A percentile compares a stretch with the other conserved stretches of the same genome.
Conservation (phyloP, 208 protist species). For the Herpetomonas tarakana region DNA sequence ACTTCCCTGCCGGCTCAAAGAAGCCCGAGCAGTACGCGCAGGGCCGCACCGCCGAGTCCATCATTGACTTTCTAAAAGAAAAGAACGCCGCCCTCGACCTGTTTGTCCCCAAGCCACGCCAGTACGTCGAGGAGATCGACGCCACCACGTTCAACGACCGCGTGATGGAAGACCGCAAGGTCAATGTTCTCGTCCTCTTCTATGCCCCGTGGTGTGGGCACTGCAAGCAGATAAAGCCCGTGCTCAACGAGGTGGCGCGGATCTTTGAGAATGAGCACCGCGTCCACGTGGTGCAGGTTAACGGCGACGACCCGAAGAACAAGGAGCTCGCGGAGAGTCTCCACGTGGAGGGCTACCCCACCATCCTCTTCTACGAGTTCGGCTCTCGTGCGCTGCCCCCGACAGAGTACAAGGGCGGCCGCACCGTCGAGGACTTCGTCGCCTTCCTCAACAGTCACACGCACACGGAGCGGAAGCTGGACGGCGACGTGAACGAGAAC, state of each 20-base stretch:
- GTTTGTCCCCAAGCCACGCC: constrained; percentile 15
- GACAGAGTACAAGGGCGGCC: constrained; percentile 39
- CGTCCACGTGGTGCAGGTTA: constrained; percentile 60
- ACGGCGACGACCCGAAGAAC: constrained; percentile 45
- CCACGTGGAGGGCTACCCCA: constrained; percentile 52
- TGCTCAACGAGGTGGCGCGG: constrained; percentile 46
- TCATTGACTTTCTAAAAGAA: constrained; percentile 41
- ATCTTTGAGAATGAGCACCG: constrained; percentile 58
- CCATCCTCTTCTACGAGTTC: constrained; percentile 63
- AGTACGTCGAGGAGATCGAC: constrained; percentile 36
- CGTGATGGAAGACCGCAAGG: constrained; percentile 28
- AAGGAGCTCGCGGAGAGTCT: constrained; percentile 16
- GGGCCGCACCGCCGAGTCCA: constrained; percentile 21
- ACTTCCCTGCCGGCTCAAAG: constrained; percentile 48
- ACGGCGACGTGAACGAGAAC: constrained; percentile 47
- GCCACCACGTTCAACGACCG: constrained; percentile 30
- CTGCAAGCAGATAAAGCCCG: constrained; percentile 83
- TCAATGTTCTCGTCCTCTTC: constrained; percentile 69
- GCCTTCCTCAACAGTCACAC: constrained; percentile 59
- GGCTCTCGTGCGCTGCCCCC: constrained; percentile 24
- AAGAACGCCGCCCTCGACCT: constrained; percentile 22
- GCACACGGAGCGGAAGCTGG: constrained; percentile 32
- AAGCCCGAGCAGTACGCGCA: constrained; percentile 34
- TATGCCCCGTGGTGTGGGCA: constrained; percentile 82
- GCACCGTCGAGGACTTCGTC: constrained; percentile 47